A percentile compares a stretch with the other conserved stretches of the same genome.
Evolutionary conservation across 2,329 filamentous ascomycete species (phyloP).

Genomic region (Botryotinia narcissicola): DNA sequence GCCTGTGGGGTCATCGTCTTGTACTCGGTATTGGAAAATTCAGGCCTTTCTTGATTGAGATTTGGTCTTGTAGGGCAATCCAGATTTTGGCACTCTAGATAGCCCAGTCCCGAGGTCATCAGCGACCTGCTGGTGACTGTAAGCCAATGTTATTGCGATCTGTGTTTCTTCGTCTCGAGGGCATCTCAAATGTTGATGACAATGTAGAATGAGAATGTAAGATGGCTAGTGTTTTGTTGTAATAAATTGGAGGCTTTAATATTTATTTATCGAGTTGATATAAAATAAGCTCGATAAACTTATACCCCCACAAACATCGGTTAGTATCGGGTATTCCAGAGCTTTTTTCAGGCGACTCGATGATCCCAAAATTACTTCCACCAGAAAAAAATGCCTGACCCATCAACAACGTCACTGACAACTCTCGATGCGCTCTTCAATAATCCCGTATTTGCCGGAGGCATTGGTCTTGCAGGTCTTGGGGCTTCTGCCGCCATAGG

Average conservation of each 20-base stretch:
- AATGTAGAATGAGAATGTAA: too few relatives aligned
- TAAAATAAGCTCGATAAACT: background rate
- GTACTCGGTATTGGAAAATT: background rate
- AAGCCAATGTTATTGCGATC: background rate
- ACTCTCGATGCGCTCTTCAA: constrained; percentile 59
- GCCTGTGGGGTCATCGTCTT: background rate
- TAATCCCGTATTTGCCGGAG: constrained; percentile 65
- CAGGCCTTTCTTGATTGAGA: background rate
- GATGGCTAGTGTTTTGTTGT: background rate
- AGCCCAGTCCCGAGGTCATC: background rate
- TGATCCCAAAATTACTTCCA: background rate
- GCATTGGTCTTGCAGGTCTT: constrained; percentile 86
- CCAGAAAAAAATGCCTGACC: constrained; percentile 3
- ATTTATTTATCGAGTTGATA: background rate
- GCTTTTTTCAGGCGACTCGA: constrained; percentile 1
- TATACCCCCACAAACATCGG: background rate
- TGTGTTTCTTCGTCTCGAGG: background rate
- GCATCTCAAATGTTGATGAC: background rate
- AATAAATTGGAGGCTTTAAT: background rate
- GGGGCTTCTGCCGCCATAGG: constrained; percentile 79
- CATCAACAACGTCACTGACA: constrained; percentile 35
- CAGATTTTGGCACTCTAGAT: background rate
- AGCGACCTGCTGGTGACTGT: background rate
- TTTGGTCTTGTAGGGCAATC: background rate
- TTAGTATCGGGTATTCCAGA: constrained; percentile 1